Conservation (phyloP, 148 eudicot genomes). For the Cornus kousa region DNA sequence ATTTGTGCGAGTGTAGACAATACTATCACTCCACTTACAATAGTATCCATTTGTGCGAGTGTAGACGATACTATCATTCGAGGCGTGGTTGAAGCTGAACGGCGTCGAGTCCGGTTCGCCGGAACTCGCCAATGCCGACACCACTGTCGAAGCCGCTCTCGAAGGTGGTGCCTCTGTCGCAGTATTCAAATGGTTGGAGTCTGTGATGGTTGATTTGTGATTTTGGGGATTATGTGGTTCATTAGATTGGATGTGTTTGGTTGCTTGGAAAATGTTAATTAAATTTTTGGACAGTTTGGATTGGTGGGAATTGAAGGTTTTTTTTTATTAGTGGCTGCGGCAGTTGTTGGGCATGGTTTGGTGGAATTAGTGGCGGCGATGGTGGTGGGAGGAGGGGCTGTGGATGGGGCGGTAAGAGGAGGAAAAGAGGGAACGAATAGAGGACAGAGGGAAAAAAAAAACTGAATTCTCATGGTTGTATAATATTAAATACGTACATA, state of each 20-base stretch:
- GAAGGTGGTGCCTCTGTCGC: conserved; percentile 83
- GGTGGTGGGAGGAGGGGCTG: too few species aligned
- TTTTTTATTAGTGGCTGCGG: too few species aligned
- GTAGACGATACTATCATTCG: conserved; percentile 61
- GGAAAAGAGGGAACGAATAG: too few species aligned
- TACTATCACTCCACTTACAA: conserved; percentile 60
- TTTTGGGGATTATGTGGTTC: neutral
- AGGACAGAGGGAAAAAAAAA: too few species aligned
- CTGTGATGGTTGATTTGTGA: conserved; percentile 17
- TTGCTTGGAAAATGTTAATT: conserved; percentile 11
- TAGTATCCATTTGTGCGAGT: conserved; percentile 85
- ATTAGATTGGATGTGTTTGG: conserved; percentile 2
- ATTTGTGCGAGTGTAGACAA: conserved; percentile 79
- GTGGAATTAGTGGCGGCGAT: too few species aligned
- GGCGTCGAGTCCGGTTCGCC: conserved; percentile 83
- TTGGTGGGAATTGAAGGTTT: neutral
- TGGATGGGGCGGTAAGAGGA: too few species aligned
- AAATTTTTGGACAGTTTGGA: neutral
- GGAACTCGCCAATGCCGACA: conserved; percentile 88
- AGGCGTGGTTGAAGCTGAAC: conserved; percentile 79
- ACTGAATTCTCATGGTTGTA: too few species aligned
- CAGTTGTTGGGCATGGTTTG: too few species aligned
- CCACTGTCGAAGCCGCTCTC: conserved; percentile 87
- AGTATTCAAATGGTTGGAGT: conserved; percentile 74
- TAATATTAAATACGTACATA: too few species aligned